Base-by-base conservation (phyloP, 192 early-diverging fungal species). In the Mortierella antarctica region DNA sequence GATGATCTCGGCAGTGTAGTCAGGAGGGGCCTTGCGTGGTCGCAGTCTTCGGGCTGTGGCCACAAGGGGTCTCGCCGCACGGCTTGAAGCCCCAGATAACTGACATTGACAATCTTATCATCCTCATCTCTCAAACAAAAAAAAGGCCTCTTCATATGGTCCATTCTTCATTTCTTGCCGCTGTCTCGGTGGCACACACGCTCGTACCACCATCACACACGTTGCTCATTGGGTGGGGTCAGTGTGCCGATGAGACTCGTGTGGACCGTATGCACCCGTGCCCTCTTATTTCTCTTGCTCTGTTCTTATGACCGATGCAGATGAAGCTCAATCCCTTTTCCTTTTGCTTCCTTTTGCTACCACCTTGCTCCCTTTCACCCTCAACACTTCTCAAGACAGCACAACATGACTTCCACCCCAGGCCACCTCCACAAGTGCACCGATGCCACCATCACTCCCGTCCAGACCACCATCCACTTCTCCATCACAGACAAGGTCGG, bases 401-500 rank as follows among this genome's bases (percentile, higher is more conserved):
- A 44, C 57, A 21, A 6, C n/a, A 31, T 13, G 6, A 11, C 57
- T 49, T 53, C 68, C 18, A 2, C 61, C 4, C 51, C 63, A 1
- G 67, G 56, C 13, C 62, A 65, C 18, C 57, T 79, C 14, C 75
- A 79, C 75, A 79, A 79, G 63, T 79, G 75, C 68, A 66, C 68
- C 57, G 69, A 70, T 41, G 44, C 44, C 12, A 57, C 64, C 39
- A 21, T 79, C 49, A 62, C 44, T 4, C 78, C 78, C 10, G 70
- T 70, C 59, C 65, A 66, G 57, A 89, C 89, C 10, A 93, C 91
- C 39, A 71, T 93, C 67, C 83, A 89, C 70, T 94, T 98, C 67
- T 90, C 93, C 11, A 91, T 97, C 63, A 67, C 82, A 10, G 97
- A 98, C 77, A 80, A 88, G 64, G 91, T 97, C 11, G 97, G 97